These are phyloP conservation scores for Cucurbita ficifolia DNA, from an alignment of 306 rosid species.

Conservation along the genomic window DNA sequence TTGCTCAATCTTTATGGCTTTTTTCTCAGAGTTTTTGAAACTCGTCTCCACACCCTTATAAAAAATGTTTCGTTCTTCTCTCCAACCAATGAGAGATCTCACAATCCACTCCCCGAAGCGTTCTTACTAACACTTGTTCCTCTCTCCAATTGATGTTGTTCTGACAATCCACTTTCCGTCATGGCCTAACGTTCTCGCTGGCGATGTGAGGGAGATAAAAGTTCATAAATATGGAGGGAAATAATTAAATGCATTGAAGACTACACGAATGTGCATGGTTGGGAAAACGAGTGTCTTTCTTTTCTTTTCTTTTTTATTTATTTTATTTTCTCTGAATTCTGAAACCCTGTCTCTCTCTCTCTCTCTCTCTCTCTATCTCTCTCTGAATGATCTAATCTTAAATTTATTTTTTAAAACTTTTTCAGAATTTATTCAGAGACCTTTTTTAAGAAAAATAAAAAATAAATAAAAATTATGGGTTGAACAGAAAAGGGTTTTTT, in stretches of 20 bases:
- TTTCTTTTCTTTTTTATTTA: background rate
- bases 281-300: slow-evolving; percentile 1
- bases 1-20: too few species aligned
- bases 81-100: rapidly evolving
- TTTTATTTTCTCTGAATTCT: too few species aligned
- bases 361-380: background rate
- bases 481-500: slow-evolving; percentile 1
- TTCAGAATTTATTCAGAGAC: background rate
- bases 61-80: too few species aligned
- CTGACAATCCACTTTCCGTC: too few species aligned
- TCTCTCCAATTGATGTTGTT: too few species aligned
- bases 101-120: too few species aligned
- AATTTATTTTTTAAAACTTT: background rate
- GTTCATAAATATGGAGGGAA: background rate
- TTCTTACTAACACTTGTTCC: too few species aligned
- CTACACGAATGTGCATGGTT: slow-evolving; percentile 20
- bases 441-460: too few species aligned
- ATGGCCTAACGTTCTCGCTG: rapidly evolving
- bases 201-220: too few species aligned
- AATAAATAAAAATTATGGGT: too few species aligned
- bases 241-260: slow-evolving; percentile 10
- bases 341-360: background rate
- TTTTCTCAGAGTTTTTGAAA: too few species aligned
- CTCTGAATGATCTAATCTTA: background rate
- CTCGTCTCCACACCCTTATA: too few species aligned